phyloP scores from a whole-genome alignment of 495 filamentous ascomycete genomes.

The Acidomyces sp. region DNA sequence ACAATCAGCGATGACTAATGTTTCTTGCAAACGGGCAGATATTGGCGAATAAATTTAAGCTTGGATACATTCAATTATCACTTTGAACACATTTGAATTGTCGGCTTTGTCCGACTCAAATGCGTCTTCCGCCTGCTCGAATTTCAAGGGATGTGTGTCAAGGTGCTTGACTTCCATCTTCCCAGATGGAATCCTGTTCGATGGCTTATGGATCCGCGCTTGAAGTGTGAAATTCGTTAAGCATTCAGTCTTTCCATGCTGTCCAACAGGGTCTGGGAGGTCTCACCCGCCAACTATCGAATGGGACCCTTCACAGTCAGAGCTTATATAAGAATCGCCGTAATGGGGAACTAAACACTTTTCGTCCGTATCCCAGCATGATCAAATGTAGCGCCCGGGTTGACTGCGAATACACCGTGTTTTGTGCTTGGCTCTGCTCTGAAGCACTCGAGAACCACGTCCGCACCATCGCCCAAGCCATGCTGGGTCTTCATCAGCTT shows the following conservation, averaged over 20 bases:
- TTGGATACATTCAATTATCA: slow-evolving; percentile 28
- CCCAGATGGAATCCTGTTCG: slow-evolving; percentile 40
- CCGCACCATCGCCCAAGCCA: slow-evolving; percentile 11
- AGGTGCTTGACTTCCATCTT: slow-evolving; percentile 39
- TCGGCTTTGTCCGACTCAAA: slow-evolving; percentile 30
- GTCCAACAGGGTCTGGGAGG: too few species aligned
- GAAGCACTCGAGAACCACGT: slow-evolving; percentile 18
- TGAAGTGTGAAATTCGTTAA: too few species aligned
- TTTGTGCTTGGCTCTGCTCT: slow-evolving; percentile 14
- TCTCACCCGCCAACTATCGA: too few species aligned
- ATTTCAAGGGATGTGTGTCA: slow-evolving; percentile 40
- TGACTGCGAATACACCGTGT: slow-evolving; percentile 6
- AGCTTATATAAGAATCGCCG: slow-evolving; percentile 41
- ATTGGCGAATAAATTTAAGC: too few species aligned
- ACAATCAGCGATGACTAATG: too few species aligned
- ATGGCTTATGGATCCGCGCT: too few species aligned
- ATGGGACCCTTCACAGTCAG: slow-evolving; percentile 41
- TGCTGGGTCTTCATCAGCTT: slow-evolving; percentile 2
- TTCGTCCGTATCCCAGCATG: slow-evolving; percentile 48
- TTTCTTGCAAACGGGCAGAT: too few species aligned
- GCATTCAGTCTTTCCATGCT: too few species aligned
- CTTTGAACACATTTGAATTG: slow-evolving; percentile 22
- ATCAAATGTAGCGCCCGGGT: slow-evolving; percentile 30
- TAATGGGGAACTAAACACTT: slow-evolving; percentile 45
- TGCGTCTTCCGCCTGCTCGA: slow-evolving; percentile 40